Conservation (phyloP, 352 stramenopile species). For the Pilasporangium apinafurcum region DNA sequence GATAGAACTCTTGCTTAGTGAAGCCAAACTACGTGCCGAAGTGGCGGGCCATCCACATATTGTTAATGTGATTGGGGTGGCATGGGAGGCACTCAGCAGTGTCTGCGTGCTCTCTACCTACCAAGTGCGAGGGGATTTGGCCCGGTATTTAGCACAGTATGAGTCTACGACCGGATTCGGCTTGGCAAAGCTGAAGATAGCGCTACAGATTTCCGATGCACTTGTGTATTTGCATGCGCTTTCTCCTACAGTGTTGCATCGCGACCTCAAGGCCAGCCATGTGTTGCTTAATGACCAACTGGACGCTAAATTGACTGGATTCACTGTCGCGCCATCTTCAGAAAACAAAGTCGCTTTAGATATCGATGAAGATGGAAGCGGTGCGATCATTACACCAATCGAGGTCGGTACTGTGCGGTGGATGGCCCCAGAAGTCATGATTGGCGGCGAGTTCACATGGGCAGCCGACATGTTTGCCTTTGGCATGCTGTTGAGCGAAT, state of each 20-base stretch:
- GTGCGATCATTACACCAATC: slow-evolving; percentile 6
- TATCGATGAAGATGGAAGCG: slow-evolving; percentile 1
- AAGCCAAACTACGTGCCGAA: neutral
- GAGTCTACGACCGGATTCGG: neutral
- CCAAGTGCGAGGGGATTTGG: neutral
- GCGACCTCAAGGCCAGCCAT: slow-evolving; percentile 13
- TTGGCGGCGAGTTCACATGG: slow-evolving; percentile 9
- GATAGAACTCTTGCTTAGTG: slow-evolving; percentile 3
- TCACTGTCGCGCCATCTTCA: slow-evolving; percentile 16
- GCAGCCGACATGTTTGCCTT: slow-evolving; percentile 22
- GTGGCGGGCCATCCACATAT: neutral
- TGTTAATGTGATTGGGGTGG: neutral
- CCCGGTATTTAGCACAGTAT: neutral
- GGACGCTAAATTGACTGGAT: slow-evolving; percentile 26
- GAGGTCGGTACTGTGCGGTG: slow-evolving; percentile 12
- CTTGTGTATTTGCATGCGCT: neutral
- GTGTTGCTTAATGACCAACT: slow-evolving; percentile 10
- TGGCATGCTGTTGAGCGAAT: slow-evolving; percentile 19
- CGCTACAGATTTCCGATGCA: neutral
- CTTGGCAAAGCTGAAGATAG: slow-evolving; percentile 1
- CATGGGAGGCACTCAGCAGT: slow-evolving; percentile 1
- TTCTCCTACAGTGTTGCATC: slow-evolving; percentile 2
- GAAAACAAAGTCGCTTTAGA: no score
- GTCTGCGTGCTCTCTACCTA: neutral
- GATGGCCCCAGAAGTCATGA: slow-evolving; percentile 26